Conservation (phyloP, 2,329 filamentous ascomycete genomes). For the Monilinia vaccinii-corymbosi region DNA sequence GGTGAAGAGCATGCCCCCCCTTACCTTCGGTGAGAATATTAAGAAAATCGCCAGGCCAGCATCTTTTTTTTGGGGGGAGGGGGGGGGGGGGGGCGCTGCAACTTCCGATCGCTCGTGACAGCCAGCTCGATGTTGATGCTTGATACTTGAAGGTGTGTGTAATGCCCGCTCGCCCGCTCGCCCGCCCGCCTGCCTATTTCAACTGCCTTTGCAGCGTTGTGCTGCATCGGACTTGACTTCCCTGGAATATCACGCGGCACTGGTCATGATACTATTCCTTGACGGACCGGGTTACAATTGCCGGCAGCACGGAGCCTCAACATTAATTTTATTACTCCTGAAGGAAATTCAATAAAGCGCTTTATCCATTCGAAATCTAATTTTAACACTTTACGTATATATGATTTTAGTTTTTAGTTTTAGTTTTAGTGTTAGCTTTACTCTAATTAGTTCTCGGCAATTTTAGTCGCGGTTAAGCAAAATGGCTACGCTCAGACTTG, state of each 20-base stretch:
- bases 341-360: not conserved
- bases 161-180: too few species aligned
- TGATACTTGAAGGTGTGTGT: too few species aligned
- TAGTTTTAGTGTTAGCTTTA: too few species aligned
- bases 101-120: not conserved
- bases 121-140: not conserved
- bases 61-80: too few species aligned
- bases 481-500: not conserved
- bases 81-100: too few species aligned
- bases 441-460: slow-evolving; percentile 1
- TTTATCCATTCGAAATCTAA: not conserved
- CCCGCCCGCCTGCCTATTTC: not conserved
- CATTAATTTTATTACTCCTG: not conserved
- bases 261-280: too few species aligned
- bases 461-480: not conserved
- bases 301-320: not conserved
- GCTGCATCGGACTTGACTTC: too few species aligned
- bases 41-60: not conserved
- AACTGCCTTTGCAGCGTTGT: not conserved
- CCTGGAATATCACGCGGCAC: not conserved
- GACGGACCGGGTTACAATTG: not conserved
- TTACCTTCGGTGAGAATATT: not conserved
- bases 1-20: not conserved
- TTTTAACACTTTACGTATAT: not conserved
- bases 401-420: too few species aligned